phyloP scores from a whole-genome alignment of 805 yeast species.

The Nakazawaea peltata region DNA sequence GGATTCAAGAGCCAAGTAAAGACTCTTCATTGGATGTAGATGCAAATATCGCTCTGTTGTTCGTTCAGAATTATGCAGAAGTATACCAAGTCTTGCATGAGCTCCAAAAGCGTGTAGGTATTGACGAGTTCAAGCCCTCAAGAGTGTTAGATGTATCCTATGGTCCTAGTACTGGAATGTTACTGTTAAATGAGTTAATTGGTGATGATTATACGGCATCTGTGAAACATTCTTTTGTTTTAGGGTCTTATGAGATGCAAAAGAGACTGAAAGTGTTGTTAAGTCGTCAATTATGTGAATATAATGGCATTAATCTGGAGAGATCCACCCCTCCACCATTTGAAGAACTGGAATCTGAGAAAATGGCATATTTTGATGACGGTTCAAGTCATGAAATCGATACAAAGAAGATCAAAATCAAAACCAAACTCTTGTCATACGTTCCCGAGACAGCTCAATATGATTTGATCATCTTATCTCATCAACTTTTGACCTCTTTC shows the following conservation, averaged over 20 bases:
- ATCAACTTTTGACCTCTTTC: slow-evolving; percentile 58
- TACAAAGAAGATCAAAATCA: slow-evolving; percentile 44
- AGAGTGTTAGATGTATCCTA: slow-evolving; percentile 71
- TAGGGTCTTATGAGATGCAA: slow-evolving; percentile 68
- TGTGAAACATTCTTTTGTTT: slow-evolving; percentile 61
- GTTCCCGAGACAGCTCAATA: slow-evolving; percentile 48
- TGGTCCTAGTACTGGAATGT: slow-evolving; percentile 90
- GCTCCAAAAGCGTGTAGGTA: slow-evolving; percentile 42
- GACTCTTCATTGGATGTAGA: slow-evolving; percentile 52
- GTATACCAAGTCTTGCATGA: slow-evolving; percentile 60
- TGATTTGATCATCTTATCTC: slow-evolving; percentile 78
- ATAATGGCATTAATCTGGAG: slow-evolving; percentile 17
- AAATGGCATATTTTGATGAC: slow-evolving; percentile 5
- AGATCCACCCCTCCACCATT: slow-evolving; percentile 17
- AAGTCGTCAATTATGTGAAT: slow-evolving; percentile 57
- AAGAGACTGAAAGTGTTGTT: slow-evolving; percentile 71
- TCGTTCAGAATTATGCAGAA: slow-evolving; percentile 75
- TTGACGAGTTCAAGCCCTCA: slow-evolving; percentile 51
- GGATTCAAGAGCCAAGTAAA: slow-evolving; percentile 36
- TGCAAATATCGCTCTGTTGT: slow-evolving; percentile 71
- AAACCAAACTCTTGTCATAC: slow-evolving; percentile 46
- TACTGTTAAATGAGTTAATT: slow-evolving; percentile 80
- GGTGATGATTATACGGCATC: slow-evolving; percentile 55
- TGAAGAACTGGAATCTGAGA: slow-evolving; percentile 13
- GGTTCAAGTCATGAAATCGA: slow-evolving; percentile 29